Conservation (phyloP, 805 yeast species). For the Danielozyma ontarioensis region DNA sequence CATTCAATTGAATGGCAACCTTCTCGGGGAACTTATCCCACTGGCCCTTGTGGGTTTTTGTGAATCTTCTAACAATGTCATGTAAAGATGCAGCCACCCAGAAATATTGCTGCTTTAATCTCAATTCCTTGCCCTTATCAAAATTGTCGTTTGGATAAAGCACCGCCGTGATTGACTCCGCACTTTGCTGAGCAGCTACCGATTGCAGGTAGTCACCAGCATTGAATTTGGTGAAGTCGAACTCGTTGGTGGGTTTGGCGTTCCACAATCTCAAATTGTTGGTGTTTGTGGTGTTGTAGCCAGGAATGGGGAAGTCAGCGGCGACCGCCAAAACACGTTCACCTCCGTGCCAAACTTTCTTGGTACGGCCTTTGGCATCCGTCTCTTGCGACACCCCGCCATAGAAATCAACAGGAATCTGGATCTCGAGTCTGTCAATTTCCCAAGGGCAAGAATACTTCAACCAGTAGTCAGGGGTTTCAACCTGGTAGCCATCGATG, state of each 20-base stretch:
- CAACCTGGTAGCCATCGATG: constrained; percentile 90
- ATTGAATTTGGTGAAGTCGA: constrained; percentile 86
- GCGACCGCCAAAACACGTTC: constrained; percentile 88
- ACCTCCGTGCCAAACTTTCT: constrained; percentile 79
- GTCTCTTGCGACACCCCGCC: constrained; percentile 64
- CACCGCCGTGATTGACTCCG: constrained; percentile 89
- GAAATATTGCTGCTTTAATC: constrained; percentile 92
- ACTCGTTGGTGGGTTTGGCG: constrained; percentile 83
- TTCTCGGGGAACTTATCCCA: constrained; percentile 83
- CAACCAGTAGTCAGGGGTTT: constrained; percentile 92
- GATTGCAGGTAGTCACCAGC: constrained; percentile 86
- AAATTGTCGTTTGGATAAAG: constrained; percentile 93
- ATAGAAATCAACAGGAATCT: constrained; percentile 85
- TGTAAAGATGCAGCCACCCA: constrained; percentile 95
- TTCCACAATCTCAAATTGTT: constrained; percentile 90
- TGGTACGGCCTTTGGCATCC: constrained; percentile 48
- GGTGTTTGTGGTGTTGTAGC: constrained; percentile 75
- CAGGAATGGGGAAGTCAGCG: constrained; percentile 89
- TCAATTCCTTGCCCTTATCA: constrained; percentile 82
- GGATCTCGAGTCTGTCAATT: constrained; percentile 78
- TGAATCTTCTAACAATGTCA: constrained; percentile 85
- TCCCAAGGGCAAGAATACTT: constrained; percentile 92
- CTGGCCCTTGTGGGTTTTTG: constrained; percentile 62
- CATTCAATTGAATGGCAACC: constrained; percentile 89
- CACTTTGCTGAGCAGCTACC: constrained; percentile 78